These are phyloP conservation scores for Aspergillus sp. DNA, from an alignment of 2,329 filamentous ascomycete genomes.

Conservation along the genomic window DNA sequence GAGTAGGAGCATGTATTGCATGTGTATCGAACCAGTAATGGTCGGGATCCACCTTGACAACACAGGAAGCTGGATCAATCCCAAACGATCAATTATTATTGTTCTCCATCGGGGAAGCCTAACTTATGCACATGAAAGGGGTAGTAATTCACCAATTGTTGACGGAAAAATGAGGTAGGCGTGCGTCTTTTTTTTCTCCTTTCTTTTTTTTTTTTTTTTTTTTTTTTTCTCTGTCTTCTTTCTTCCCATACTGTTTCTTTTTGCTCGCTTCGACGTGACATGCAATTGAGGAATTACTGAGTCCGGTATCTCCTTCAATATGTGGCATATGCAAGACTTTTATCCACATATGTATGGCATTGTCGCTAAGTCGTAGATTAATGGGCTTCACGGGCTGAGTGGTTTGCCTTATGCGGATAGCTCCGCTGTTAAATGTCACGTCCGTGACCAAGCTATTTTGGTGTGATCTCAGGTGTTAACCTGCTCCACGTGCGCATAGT, in stretches of 20 bases:
- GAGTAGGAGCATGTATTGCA: neutral
- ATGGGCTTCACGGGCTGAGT: neutral
- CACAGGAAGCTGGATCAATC: constrained; percentile 13
- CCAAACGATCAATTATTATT: constrained; percentile 9
- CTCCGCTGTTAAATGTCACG: constrained; percentile 6
- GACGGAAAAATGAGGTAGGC: constrained; percentile 1
- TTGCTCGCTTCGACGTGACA: neutral
- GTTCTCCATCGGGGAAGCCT: constrained; percentile 8
- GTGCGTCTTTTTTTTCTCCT: constrained; percentile 4
- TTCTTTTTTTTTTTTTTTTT: neutral
- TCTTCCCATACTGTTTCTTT: neutral
- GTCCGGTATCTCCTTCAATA: neutral
- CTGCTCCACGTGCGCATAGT: constrained; percentile 21
- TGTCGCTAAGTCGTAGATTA: neutral
- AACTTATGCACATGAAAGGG: constrained; percentile 22
- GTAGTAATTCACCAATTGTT: constrained; percentile 9
- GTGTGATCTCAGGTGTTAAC: constrained; percentile 14
- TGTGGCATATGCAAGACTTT: neutral
- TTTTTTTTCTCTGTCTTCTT: neutral
- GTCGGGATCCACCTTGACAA: constrained; percentile 17
- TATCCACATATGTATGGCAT: neutral
- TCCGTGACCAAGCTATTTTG: constrained; percentile 22
- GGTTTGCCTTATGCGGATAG: neutral
- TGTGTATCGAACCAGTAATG: constrained; percentile 8
- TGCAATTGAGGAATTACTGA: neutral